These are phyloP conservation scores for Candida caryicola DNA, from an alignment of 805 yeast species.

Conservation along the genomic window DNA sequence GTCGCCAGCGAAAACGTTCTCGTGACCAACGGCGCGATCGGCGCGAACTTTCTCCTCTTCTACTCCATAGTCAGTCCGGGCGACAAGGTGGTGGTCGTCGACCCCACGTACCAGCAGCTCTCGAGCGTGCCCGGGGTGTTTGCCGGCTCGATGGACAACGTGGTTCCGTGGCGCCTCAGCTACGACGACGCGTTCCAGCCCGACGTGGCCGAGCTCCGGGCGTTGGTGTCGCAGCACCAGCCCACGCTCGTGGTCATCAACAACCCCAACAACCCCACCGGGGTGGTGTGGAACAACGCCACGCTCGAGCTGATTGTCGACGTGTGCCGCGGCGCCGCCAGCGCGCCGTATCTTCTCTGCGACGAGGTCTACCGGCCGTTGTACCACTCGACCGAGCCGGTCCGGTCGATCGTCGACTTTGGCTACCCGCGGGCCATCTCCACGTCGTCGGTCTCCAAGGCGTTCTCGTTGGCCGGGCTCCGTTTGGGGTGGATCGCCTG, in stretches of 20 bases:
- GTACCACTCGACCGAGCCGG: constrained; percentile 36
- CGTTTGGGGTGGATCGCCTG: constrained; percentile 53
- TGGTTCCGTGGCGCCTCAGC: constrained; percentile 32
- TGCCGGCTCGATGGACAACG: constrained; percentile 32
- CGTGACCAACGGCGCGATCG: constrained; percentile 55
- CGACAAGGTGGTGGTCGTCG: constrained; percentile 48
- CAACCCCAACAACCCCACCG: constrained; percentile 45
- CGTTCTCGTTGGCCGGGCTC: constrained; percentile 52
- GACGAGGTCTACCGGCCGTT: constrained; percentile 58
- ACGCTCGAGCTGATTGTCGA: constrained; percentile 32
- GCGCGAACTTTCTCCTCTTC: constrained; percentile 48
- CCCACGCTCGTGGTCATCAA: constrained; percentile 45
- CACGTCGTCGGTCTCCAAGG: constrained; percentile 54
- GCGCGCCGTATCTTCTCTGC: constrained; percentile 36
- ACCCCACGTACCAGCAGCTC: constrained; percentile 52
- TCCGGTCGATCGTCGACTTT: constrained; percentile 41
- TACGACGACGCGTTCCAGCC: constrained; percentile 37
- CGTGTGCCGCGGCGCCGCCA: constrained; percentile 26
- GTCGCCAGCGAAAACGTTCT: constrained; percentile 37
- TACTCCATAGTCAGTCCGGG: constrained; percentile 43
- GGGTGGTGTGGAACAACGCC: constrained; percentile 37
- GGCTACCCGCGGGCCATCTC: constrained; percentile 43
- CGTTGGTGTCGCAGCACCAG: constrained; percentile 27
- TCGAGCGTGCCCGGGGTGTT: constrained; percentile 47
- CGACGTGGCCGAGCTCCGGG: constrained; percentile 28